Conservation (phyloP, 2,329 filamentous ascomycete species). For the Alternaria tenuissima region DNA sequence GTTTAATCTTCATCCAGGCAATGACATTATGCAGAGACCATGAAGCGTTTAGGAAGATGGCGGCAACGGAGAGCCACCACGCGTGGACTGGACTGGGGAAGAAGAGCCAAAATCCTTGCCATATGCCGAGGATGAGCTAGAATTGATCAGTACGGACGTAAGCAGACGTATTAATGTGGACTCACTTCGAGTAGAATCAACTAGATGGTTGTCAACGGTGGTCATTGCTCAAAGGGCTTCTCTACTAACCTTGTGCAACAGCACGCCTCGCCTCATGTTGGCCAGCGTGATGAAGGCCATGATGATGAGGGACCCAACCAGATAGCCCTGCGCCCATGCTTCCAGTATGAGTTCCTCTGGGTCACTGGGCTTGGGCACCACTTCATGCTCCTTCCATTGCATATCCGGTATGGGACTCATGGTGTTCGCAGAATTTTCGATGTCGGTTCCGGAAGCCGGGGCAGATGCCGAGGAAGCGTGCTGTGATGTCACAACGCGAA, state of each 20-base stretch:
- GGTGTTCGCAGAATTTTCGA: constrained; percentile 27
- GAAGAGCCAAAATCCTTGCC: constrained; percentile 68
- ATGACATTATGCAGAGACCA: constrained; percentile 73
- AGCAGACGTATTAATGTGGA: background rate
- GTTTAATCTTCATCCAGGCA: constrained; percentile 72
- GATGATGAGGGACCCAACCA: constrained; percentile 56
- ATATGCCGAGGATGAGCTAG: constrained; percentile 64
- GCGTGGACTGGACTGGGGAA: constrained; percentile 64
- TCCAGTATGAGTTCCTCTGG: constrained; percentile 49
- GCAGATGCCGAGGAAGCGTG: constrained; percentile 28
- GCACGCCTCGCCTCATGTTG: constrained; percentile 58
- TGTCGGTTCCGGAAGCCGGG: constrained; percentile 12
- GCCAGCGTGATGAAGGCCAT: constrained; percentile 59
- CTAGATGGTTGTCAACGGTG: constrained; percentile 32
- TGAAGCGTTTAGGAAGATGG: constrained; percentile 68
- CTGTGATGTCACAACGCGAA: constrained; percentile 33
- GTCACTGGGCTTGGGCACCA: constrained; percentile 43
- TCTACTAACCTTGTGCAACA: constrained; percentile 56
- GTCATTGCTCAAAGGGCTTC: background rate
- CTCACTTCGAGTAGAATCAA: constrained; percentile 56
- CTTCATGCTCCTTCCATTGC: constrained; percentile 22
- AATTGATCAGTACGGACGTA: constrained; percentile 9
- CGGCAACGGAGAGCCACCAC: constrained; percentile 70
- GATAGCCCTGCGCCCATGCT: constrained; percentile 52
- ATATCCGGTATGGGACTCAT: constrained; percentile 30